These are phyloP conservation scores for Blastomyces percursus DNA, from an alignment of 2,329 filamentous ascomycete genomes.

Conservation along the genomic window DNA sequence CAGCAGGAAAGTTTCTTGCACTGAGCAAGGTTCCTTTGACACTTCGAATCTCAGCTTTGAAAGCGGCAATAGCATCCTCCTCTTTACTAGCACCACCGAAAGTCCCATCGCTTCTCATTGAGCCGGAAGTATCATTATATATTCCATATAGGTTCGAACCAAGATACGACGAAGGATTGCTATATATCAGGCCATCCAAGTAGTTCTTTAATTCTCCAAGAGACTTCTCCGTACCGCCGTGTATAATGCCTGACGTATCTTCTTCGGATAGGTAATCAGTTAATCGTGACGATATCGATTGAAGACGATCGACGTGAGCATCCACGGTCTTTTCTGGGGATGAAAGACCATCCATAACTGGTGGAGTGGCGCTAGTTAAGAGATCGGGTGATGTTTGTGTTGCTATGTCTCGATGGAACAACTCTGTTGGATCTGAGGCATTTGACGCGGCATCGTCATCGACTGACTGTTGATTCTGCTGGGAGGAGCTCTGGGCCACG, in stretches of 20 bases:
- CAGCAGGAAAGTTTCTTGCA: constrained; percentile 48
- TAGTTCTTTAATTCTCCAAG: constrained; percentile 42
- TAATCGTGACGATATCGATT: constrained; percentile 43
- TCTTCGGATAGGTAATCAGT: constrained; percentile 35
- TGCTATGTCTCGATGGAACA: constrained; percentile 53
- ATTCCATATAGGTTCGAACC: constrained; percentile 23
- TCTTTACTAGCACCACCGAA: constrained; percentile 32
- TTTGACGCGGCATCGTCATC: constrained; percentile 36
- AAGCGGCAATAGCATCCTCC: constrained; percentile 46
- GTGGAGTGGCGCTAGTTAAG: constrained; percentile 18
- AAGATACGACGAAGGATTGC: constrained; percentile 21
- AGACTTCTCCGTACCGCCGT: constrained; percentile 25
- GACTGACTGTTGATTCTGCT: constrained; percentile 17
- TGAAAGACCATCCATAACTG: constrained; percentile 13
- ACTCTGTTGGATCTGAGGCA: constrained; percentile 50
- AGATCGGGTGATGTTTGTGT: constrained; percentile 48
- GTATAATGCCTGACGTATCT: constrained; percentile 24
- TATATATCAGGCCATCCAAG: constrained; percentile 39
- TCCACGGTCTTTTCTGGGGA: constrained; percentile 20
- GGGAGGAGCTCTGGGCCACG: constrained; percentile 15
- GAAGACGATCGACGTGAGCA: constrained; percentile 37
- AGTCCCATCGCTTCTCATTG: constrained; percentile 12
- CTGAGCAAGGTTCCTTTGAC: constrained; percentile 55
- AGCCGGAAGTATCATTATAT: constrained; percentile 22
- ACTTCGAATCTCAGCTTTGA: constrained; percentile 50